Percentiles rank a stretch among this genome's conserved stretches.
Conservation (phyloP, 2,329 filamentous ascomycete species). For the Pyrenochaeta sp. region DNA sequence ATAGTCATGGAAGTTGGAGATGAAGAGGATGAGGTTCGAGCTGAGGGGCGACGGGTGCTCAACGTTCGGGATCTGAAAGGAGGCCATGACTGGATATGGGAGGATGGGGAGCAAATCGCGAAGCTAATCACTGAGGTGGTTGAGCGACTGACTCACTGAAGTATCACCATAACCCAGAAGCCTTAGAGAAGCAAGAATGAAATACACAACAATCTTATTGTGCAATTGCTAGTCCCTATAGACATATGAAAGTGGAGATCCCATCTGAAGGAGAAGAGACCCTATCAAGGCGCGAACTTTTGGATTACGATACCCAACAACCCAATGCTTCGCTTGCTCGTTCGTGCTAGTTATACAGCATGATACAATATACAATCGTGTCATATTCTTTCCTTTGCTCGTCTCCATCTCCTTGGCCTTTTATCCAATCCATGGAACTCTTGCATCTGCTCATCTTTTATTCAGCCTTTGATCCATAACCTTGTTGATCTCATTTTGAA, state of each 20-base stretch:
- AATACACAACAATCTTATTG: not conserved
- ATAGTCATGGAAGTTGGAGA: conserved; percentile 36
- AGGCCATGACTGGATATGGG: conserved; percentile 71
- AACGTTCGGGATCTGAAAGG: conserved; percentile 61
- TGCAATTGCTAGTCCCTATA: conserved; percentile 5
- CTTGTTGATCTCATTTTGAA: conserved; percentile 43
- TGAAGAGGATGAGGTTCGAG: conserved; percentile 35
- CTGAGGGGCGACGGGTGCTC: conserved; percentile 40
- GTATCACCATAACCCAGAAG: too few relatives aligned
- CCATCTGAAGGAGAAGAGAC: conserved; percentile 21
- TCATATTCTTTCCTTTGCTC: conserved; percentile 1
- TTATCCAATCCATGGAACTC: not conserved
- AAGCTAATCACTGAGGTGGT: conserved; percentile 46
- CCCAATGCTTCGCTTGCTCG: conserved; percentile 29
- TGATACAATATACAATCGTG: conserved; percentile 41
- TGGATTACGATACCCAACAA: conserved; percentile 20
- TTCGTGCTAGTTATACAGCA: conserved; percentile 42
- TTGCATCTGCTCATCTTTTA: conserved; percentile 29
- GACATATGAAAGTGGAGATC: conserved; percentile 22
- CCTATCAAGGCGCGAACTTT: conserved; percentile 19
- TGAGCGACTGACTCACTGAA: conserved; percentile 15
- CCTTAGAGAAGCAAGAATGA: too few relatives aligned
- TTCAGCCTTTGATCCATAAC: conserved; percentile 47
- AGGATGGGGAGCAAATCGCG: conserved; percentile 66
- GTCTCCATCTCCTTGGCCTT: not conserved